Base-by-base conservation (phyloP, 306 rosid genomes). In the Quercus agrifolia region DNA sequence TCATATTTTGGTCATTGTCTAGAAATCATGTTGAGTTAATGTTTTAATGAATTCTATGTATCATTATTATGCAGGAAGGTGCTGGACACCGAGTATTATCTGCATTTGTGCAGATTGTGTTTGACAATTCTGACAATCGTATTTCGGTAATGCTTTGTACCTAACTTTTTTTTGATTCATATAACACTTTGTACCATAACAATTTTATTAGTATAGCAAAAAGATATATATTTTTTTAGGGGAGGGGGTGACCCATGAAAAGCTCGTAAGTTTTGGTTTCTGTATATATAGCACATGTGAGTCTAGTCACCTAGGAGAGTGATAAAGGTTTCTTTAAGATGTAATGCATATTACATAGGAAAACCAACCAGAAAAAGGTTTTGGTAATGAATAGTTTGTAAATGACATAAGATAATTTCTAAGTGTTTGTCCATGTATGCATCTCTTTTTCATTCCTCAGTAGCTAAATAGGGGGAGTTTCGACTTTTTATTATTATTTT, bases 251-350 rank as follows among this genome's bases (percentile, higher is more conserved):
- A 73, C 64, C 49, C 78, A 58, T 82, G 78, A 38, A 54, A 67
- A 80, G 69, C 79, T 67, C 73, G 83, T 80, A 77, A 80, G 78
- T 82, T 76, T 30, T 68, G 2, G 25, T 57, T 82, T 71, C 13
- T 66, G 78, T 82, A 64, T 62, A 64, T 62, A 30, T 77, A 27
- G 33, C 63, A n/a, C 82, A 55, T n/a, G 62, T 64, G 27, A 77
- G 78, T 56, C 72, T 55, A 74, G 71, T 67, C 25, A 67, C 71
- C 51, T 67, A 67, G 51, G 23, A 67, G 51, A 33, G 51, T 19
- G 51, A 31, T 33, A 67, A 59, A 33, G 51, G 51, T 3, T 67
- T 13, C 19, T 21, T 30, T 59, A 21, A 59, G 25, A 5, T 23
- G 10, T 20, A 14, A 14, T 59, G 66, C 33, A 59, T 23, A 20